Percentiles rank a stretch among this genome's conserved stretches.
Conservation (phyloP, 1,284 basidiomycete species). For the Puccinia brachypodii region DNA sequence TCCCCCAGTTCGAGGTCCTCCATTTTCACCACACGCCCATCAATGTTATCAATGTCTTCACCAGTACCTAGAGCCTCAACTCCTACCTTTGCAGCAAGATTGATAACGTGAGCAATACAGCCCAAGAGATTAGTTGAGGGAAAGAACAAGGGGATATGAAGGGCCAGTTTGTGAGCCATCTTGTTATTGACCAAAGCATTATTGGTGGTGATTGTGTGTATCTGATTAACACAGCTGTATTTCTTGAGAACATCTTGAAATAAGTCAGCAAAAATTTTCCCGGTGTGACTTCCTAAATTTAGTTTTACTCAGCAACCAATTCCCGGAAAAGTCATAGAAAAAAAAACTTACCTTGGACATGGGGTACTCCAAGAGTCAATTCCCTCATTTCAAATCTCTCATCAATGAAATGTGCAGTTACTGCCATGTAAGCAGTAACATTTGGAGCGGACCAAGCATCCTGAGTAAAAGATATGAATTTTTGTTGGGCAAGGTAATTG, state of each 20-base stretch:
- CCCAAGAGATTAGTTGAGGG: background rate
- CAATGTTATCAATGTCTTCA: background rate
- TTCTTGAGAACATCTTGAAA: background rate
- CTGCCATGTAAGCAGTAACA: background rate
- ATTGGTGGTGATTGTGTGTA: slow-evolving; percentile 9
- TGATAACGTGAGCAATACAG: background rate
- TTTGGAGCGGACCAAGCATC: slow-evolving; percentile 23
- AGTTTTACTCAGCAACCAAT: background rate
- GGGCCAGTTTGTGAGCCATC: background rate
- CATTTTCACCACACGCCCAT: background rate
- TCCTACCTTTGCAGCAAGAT: slow-evolving; percentile 17
- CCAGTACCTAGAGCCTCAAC: background rate
- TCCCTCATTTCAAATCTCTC: slow-evolving; percentile 19
- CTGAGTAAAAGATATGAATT: background rate
- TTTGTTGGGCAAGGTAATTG: background rate
- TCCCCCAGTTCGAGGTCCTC: background rate
- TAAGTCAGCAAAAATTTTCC: background rate
- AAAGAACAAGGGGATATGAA: background rate
- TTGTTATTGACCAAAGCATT: background rate
- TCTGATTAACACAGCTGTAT: background rate
- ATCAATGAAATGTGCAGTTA: slow-evolving; percentile 12
- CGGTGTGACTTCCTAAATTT: slow-evolving; percentile 6
- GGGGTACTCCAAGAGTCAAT: slow-evolving; percentile 6
- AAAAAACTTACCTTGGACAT: slow-evolving; percentile 9
- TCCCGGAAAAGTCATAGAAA: background rate